These are phyloP conservation scores for Leishmania braziliensis DNA, from an alignment of 208 protist species.

Conservation along the genomic window DNA sequence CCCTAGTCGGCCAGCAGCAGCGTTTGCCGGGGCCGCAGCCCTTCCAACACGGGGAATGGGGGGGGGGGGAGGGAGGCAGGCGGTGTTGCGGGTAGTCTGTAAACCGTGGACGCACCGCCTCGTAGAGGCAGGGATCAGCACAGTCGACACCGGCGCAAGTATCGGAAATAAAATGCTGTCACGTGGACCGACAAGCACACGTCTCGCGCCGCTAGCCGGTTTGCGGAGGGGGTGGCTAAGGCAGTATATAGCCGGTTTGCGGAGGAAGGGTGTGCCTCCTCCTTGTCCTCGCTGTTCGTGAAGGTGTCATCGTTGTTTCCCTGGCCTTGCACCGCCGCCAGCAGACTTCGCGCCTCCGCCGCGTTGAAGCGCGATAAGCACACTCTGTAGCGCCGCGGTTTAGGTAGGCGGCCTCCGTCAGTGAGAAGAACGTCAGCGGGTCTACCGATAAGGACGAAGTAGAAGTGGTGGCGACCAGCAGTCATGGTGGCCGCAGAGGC, in stretches of 20 bases:
- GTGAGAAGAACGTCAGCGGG: slow-evolving; percentile 18
- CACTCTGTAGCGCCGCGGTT: slow-evolving; percentile 33
- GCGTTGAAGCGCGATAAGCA: slow-evolving; percentile 42
- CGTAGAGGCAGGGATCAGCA: slow-evolving; percentile 1
- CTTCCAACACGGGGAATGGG: slow-evolving; percentile 13
- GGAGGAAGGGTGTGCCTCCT: not conserved
- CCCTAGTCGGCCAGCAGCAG: slow-evolving; percentile 38
- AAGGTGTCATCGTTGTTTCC: not conserved
- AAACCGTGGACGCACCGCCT: slow-evolving; percentile 24
- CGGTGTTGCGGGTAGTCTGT: slow-evolving; percentile 36
- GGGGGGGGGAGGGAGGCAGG: slow-evolving; percentile 21
- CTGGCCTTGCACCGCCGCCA: slow-evolving; percentile 14
- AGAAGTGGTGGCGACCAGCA: slow-evolving; percentile 2
- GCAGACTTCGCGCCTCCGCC: slow-evolving; percentile 12
- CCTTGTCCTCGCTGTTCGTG: not conserved
- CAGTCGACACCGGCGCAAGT: slow-evolving; percentile 7
- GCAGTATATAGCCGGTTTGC: slow-evolving; percentile 6
- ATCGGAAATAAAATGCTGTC: slow-evolving; percentile 15
- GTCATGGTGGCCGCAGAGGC: not conserved
- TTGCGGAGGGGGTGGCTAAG: slow-evolving; percentile 19
- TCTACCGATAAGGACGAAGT: too few species aligned
- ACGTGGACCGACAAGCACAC: slow-evolving; percentile 26
- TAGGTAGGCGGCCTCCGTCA: slow-evolving; percentile 32
- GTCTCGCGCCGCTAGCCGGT: slow-evolving; percentile 31
- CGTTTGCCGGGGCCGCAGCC: not conserved